Percentiles rank a stretch among this genome's conserved stretches.
phyloP scores from a whole-genome alignment of 441 rosid species.

The Pelargonium citronellum region DNA sequence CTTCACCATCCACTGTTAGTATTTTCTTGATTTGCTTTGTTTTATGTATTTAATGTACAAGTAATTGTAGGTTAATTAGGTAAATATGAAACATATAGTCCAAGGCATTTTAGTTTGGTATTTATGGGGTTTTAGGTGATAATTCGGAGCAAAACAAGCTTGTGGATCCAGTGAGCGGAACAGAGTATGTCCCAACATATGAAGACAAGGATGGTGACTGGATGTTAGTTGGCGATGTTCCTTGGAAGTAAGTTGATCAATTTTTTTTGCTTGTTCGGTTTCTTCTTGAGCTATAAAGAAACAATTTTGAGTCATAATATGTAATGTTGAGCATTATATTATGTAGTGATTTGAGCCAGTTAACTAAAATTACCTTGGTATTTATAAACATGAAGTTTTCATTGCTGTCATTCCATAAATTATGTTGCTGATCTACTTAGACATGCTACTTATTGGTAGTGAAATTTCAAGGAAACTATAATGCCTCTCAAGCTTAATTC shows the following conservation, averaged over 20 bases:
- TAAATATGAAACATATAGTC: neutral
- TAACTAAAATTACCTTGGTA: neutral
- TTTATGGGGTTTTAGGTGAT: conserved; percentile 8
- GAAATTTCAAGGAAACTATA: neutral
- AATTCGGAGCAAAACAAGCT: conserved; percentile 13
- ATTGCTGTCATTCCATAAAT: no score
- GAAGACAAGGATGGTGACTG: conserved; percentile 33
- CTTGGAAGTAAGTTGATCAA: conserved; percentile 35
- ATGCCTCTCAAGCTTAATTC: conserved; percentile 1
- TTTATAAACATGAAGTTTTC: no score
- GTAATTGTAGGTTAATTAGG: neutral
- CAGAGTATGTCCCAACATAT: conserved; percentile 29
- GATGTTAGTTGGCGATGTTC: conserved; percentile 37
- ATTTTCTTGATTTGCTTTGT: neutral
- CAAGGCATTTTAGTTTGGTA: no score
- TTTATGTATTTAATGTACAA: neutral
- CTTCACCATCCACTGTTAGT: conserved; percentile 16
- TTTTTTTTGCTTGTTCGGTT: neutral
- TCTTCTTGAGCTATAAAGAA: neutral
- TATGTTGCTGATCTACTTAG: no score
- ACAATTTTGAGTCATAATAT: neutral
- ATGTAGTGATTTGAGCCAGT: neutral
- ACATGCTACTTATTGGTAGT: neutral
- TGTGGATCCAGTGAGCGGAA: conserved; percentile 12
- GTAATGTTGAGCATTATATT: neutral